Percentiles rank a stretch among this genome's conserved stretches.
These are phyloP conservation scores for Apiotrichum siamense DNA, from an alignment of 1,284 basidiomycete species.

Conservation along the genomic window DNA sequence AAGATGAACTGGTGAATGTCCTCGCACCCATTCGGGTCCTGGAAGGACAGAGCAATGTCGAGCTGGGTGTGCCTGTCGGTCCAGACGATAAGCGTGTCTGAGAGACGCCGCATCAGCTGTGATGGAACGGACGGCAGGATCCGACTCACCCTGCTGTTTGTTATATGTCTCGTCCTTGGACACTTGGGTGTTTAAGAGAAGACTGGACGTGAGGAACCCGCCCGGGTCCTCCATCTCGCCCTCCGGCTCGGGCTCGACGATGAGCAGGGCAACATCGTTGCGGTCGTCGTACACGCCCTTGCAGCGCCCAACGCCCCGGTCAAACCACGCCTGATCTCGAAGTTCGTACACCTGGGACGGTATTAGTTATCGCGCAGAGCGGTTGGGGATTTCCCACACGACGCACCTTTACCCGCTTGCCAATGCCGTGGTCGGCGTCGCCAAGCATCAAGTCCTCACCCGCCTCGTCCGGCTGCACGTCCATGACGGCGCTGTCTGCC, in stretches of 20 bases:
- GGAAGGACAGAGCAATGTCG: slow-evolving; percentile 95
- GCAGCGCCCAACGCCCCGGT: slow-evolving; percentile 90
- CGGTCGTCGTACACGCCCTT: slow-evolving; percentile 76
- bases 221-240: slow-evolving; percentile 56
- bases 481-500: slow-evolving; percentile 12
- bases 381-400: neutral
- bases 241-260: slow-evolving; percentile 66
- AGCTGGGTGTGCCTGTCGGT: slow-evolving; percentile 82
- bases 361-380: no score
- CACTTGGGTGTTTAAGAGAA: slow-evolving; percentile 40
- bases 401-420: slow-evolving; percentile 24
- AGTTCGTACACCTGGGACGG: slow-evolving; percentile 94
- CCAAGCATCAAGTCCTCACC: slow-evolving; percentile 13
- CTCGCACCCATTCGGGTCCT: slow-evolving; percentile 89
- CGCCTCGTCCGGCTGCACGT: slow-evolving; percentile 10
- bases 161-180: slow-evolving; percentile 74
- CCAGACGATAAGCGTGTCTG: slow-evolving; percentile 98
- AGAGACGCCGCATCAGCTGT: neutral
- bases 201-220: slow-evolving; percentile 42
- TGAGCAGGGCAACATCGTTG: slow-evolving; percentile 69
- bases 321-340: slow-evolving; percentile 78
- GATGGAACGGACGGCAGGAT: neutral
- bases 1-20: slow-evolving; percentile 97
- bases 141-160: slow-evolving; percentile 77
- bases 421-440: slow-evolving; percentile 9